Evolutionary conservation across 108 stramenopile genomes (phyloP).

Genomic region (Ochromonas danica): DNA sequence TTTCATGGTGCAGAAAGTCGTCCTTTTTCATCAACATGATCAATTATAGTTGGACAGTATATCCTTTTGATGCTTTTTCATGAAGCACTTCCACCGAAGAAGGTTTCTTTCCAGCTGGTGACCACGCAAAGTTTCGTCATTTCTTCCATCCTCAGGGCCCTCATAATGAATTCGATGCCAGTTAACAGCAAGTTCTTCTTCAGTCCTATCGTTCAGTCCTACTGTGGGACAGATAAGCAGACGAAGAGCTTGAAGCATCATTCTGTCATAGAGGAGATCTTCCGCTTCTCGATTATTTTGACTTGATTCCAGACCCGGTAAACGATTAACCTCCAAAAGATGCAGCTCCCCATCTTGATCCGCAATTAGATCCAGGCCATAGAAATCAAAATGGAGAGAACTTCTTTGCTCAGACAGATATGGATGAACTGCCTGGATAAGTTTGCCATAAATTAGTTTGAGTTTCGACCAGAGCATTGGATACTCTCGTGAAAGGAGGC

Average conservation of each 20-base stretch:
- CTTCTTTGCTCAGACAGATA: constrained; percentile 50
- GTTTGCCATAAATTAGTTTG: constrained; percentile 39
- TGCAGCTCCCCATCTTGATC: constrained; percentile 36
- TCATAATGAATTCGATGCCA: neutral
- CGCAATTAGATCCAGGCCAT: constrained; percentile 55
- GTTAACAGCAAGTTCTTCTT: neutral
- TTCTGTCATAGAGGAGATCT: constrained; percentile 9
- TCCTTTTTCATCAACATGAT: too few species aligned
- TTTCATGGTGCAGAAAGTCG: too few species aligned
- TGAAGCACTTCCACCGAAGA: neutral
- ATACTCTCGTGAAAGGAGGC: constrained; percentile 48
- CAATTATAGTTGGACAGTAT: too few species aligned
- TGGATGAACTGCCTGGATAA: constrained; percentile 41
- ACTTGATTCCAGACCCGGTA: constrained; percentile 13
- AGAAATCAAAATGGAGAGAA: constrained; percentile 47
- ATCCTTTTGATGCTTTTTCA: neutral
- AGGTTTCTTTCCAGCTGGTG: neutral
- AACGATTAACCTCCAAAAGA: constrained; percentile 18
- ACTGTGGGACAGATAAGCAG: neutral
- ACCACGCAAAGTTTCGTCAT: neutral
- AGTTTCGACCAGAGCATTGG: too few species aligned
- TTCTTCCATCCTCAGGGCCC: neutral
- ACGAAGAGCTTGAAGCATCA: neutral
- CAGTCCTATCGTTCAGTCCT: neutral
- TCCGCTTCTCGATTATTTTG: constrained; percentile 5